phyloP scores from a whole-genome alignment of 805 yeast species.

The Hanseniaspora valbyensis region DNA sequence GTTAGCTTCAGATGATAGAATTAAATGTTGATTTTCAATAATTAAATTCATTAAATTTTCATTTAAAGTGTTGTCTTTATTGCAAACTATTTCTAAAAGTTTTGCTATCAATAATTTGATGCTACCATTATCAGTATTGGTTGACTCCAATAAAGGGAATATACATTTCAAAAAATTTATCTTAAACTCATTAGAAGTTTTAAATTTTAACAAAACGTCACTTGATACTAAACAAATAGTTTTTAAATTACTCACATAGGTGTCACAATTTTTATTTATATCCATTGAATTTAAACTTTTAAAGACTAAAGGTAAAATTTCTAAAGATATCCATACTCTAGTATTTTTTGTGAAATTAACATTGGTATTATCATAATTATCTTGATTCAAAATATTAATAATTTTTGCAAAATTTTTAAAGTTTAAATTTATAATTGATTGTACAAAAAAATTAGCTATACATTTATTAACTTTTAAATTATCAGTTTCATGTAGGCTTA shows the following conservation, averaged over 20 bases:
- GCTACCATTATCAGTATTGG: too few species aligned
- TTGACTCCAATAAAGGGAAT: not conserved
- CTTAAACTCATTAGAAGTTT: not conserved
- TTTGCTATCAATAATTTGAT: not conserved
- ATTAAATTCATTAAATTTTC: not conserved
- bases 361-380: not conserved
- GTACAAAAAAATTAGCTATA: not conserved
- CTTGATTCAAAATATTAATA: not conserved
- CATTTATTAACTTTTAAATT: not conserved
- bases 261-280: not conserved
- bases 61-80: not conserved
- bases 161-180: not conserved
- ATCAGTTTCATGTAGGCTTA: not conserved
- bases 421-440: not conserved
- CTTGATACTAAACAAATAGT: not conserved
- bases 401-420: not conserved
- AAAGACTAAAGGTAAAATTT: not conserved
- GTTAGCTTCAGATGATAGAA: not conserved
- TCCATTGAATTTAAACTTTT: not conserved
- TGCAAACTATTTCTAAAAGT: not conserved
- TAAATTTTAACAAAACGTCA: not conserved
- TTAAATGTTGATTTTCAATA: conserved; percentile 3
- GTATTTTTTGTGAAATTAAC: not conserved
- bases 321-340: conserved; percentile 1
- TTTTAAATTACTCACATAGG: not conserved